Conservation (phyloP, 305 asterid species). For the Fraxinus greggii region DNA sequence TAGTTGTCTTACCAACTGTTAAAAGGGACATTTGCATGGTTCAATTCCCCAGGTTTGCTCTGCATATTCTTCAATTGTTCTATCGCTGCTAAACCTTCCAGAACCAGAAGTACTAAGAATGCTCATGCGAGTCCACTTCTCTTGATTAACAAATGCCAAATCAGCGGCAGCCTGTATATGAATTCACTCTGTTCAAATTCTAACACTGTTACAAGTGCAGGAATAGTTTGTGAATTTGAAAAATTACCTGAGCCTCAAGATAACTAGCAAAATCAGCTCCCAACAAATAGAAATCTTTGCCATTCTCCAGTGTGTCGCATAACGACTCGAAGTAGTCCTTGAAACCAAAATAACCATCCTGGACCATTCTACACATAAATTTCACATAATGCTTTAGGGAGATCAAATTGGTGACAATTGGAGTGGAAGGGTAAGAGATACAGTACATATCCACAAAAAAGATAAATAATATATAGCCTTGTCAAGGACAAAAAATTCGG, state of each 20-base stretch:
- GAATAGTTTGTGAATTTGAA: not conserved
- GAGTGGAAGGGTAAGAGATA: not conserved
- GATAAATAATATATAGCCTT: not conserved
- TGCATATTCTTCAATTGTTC: constrained; percentile 40
- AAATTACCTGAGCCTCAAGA: constrained; percentile 41
- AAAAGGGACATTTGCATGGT: constrained; percentile 41
- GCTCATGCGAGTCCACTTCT: constrained; percentile 38
- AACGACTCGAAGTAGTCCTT: constrained; percentile 36
- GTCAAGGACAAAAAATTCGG: not conserved
- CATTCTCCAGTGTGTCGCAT: constrained; percentile 37
- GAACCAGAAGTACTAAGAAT: constrained; percentile 33
- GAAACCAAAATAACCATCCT: constrained; percentile 43
- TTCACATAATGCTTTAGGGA: not conserved
- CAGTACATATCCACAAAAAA: not conserved
- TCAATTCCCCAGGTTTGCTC: constrained; percentile 40
- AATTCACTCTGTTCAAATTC: constrained; percentile 8
- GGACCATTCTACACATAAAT: constrained; percentile 36
- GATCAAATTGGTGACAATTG: not conserved
- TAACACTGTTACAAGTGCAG: not conserved
- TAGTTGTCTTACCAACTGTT: not conserved
- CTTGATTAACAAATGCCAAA: constrained; percentile 35
- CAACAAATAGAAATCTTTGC: constrained; percentile 34
- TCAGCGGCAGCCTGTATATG: constrained; percentile 35
- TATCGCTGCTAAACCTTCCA: constrained; percentile 39
- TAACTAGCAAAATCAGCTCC: constrained; percentile 40